These are phyloP conservation scores for Candida sithepensis DNA, from an alignment of 805 yeast genomes.

Conservation along the genomic window DNA sequence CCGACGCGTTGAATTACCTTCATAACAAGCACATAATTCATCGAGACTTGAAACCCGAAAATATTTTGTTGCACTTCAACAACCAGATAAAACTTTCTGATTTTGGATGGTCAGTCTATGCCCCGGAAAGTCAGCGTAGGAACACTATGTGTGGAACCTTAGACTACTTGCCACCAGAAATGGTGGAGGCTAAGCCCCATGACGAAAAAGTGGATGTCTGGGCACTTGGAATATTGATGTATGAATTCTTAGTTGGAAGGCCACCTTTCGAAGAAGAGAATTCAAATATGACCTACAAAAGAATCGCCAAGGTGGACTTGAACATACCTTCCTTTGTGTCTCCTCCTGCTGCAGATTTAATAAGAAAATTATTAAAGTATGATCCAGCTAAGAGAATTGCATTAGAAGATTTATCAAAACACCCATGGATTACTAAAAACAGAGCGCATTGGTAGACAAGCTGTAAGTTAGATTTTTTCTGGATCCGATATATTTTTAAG, in stretches of 20 bases:
- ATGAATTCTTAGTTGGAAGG: constrained; percentile 79
- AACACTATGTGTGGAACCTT: constrained; percentile 91
- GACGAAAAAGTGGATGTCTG: constrained; percentile 81
- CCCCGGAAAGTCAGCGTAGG: constrained; percentile 48
- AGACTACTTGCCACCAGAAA: constrained; percentile 93
- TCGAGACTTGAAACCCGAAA: constrained; percentile 93
- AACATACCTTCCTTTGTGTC: constrained; percentile 68
- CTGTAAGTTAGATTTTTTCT: not conserved
- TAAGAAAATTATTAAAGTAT: constrained; percentile 57
- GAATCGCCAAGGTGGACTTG: constrained; percentile 76
- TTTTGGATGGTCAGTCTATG: constrained; percentile 93
- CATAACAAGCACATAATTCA: constrained; percentile 83
- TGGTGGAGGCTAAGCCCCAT: constrained; percentile 81
- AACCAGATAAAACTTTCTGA: constrained; percentile 83
- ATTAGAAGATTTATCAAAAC: constrained; percentile 58
- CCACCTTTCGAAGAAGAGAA: constrained; percentile 91
- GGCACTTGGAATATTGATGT: constrained; percentile 87
- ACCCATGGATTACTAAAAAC: constrained; percentile 81
- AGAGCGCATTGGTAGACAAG: constrained; percentile 52
- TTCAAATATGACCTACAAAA: constrained; percentile 71
- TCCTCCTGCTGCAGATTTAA: constrained; percentile 73
- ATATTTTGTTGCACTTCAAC: constrained; percentile 72
- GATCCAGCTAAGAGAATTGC: constrained; percentile 65
- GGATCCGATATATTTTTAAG: not conserved
- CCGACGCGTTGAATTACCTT: constrained; percentile 71